phyloP scores from a whole-genome alignment of 305 asterid genomes.

The Solanum hybrid region DNA sequence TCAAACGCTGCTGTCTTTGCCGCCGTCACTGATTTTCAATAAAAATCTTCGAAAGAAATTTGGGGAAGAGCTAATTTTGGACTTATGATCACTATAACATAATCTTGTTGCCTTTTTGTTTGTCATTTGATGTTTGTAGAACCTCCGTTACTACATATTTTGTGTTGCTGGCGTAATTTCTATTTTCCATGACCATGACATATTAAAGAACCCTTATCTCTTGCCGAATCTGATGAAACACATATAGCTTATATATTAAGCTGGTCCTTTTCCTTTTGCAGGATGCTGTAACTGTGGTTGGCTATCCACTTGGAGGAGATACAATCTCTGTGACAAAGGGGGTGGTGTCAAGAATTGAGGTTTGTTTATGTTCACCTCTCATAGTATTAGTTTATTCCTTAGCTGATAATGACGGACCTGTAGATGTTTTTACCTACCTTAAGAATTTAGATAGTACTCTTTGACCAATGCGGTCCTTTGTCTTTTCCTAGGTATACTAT shows the following conservation, averaged over 20 bases:
- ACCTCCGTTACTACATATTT: neutral
- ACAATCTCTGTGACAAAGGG: slow-evolving; percentile 93
- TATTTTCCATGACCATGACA: neutral
- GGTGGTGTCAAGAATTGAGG: slow-evolving; percentile 94
- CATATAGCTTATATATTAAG: neutral
- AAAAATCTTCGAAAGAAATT: neutral
- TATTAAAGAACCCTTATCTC: neutral
- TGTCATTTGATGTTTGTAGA: neutral
- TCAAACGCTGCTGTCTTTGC: neutral
- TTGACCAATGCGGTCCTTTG: neutral
- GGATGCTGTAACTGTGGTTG: slow-evolving; percentile 90
- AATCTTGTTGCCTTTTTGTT: neutral
- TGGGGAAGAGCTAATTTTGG: neutral
- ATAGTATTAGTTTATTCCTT: neutral
- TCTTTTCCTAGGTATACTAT: neutral
- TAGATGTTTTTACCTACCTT: neutral
- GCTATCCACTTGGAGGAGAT: slow-evolving; percentile 96
- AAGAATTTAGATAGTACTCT: neutral
- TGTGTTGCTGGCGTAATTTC: neutral
- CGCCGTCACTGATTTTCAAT: neutral
- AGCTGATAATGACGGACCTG: neutral
- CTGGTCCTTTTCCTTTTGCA: slow-evolving; percentile 19
- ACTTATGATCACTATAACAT: neutral
- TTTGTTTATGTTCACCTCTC: slow-evolving; percentile 15
- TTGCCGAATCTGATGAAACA: neutral